These are phyloP conservation scores for Cercophora sp. DNA, from an alignment of 495 filamentous ascomycete species.

Conservation along the genomic window DNA sequence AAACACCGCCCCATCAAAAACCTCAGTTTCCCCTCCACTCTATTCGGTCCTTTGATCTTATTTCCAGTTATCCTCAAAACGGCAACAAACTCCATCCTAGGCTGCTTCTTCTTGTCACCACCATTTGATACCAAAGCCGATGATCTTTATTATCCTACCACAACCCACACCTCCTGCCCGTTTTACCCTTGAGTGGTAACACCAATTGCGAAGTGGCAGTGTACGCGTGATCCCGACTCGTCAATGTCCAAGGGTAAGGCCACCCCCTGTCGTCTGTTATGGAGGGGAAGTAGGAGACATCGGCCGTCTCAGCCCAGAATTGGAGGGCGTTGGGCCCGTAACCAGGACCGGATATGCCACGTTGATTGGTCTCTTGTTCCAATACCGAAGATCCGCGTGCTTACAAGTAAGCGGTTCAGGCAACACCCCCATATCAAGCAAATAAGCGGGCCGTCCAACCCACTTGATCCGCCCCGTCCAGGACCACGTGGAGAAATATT, in stretches of 20 bases:
- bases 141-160: background rate
- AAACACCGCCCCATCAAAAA: background rate
- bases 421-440: no score
- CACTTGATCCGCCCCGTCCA: background rate
- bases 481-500: background rate
- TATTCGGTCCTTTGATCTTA: background rate
- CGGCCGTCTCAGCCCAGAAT: background rate
- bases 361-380: background rate
- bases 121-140: background rate
- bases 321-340: background rate
- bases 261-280: background rate
- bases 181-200: background rate
- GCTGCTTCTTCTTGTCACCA: background rate
- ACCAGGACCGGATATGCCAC: background rate
- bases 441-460: background rate
- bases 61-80: background rate
- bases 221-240: background rate
- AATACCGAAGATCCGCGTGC: background rate
- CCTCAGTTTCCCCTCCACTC: background rate
- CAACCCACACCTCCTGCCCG: background rate
- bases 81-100: background rate
- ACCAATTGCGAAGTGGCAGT: background rate
- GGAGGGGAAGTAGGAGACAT: background rate
- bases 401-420: no score
- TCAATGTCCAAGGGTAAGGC: background rate